Evolutionary conservation across 2,329 filamentous ascomycete genomes (phyloP).

Genomic region (Diaporthe helianthi): DNA sequence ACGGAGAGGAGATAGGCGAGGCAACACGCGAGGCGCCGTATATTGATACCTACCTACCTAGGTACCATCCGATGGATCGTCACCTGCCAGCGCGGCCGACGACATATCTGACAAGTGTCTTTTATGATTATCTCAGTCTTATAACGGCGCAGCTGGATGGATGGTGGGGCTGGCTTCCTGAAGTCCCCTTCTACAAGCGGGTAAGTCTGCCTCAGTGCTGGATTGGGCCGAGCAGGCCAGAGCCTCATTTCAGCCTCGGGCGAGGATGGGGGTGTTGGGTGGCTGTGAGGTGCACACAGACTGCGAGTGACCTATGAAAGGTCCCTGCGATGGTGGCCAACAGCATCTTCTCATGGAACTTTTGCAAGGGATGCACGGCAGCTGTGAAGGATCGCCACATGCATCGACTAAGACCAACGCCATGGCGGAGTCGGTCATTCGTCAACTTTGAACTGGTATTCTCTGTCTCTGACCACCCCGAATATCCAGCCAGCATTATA

Average conservation of each 20-base stretch:
- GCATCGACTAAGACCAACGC: constrained; percentile 13
- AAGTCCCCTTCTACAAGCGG: no score
- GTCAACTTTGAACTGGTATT: no score
- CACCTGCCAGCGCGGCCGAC: constrained; percentile 13
- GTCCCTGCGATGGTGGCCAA: neutral
- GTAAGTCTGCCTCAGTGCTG: neutral
- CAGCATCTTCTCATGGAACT: neutral
- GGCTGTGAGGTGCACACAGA: constrained; percentile 15
- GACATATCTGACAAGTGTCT: neutral
- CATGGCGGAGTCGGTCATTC: constrained; percentile 15
- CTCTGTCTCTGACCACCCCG: neutral
- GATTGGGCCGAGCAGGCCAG: neutral
- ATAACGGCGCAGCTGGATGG: neutral
- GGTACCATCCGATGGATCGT: neutral
- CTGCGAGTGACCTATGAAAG: neutral
- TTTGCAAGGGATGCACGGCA: neutral
- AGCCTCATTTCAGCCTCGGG: neutral
- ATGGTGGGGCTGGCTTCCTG: neutral
- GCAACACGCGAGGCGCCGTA: neutral
- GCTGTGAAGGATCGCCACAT: constrained; percentile 15
- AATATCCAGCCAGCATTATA: neutral
- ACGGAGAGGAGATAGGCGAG: no score
- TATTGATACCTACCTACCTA: no score
- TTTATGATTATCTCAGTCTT: constrained; percentile 1
- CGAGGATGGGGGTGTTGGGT: neutral